These are phyloP conservation scores for Brassica balearica DNA, from an alignment of 441 rosid species.

Conservation along the genomic window DNA sequence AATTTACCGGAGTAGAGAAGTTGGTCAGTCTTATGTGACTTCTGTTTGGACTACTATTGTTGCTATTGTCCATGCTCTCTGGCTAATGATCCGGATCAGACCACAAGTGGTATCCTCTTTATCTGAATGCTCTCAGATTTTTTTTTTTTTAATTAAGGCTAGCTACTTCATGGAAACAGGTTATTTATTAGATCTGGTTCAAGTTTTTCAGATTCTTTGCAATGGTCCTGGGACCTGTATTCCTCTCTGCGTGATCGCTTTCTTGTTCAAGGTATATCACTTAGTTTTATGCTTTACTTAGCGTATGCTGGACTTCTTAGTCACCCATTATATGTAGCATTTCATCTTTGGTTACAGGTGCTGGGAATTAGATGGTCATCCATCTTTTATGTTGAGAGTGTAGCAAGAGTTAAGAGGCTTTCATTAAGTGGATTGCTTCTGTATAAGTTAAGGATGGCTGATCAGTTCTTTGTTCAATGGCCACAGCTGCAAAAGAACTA, in stretches of 20 bases:
- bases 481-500: conserved; percentile 72
- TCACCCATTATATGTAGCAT: background rate
- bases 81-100: conserved; percentile 14
- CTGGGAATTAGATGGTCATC: conserved; percentile 82
- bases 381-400: conserved; percentile 85
- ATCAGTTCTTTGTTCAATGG: conserved; percentile 94
- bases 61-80: background rate
- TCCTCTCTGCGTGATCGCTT: conserved; percentile 81
- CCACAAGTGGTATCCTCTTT: conserved; percentile 27
- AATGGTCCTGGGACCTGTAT: conserved; percentile 96
- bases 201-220: conserved; percentile 69
- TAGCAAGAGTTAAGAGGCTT: conserved; percentile 86
- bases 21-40: conserved; percentile 76
- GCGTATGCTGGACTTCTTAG: too few relatives aligned
- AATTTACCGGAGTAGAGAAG: conserved; percentile 94
- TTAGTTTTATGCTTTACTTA: too few relatives aligned
- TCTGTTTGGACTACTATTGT: conserved; percentile 14
- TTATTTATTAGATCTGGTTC: conserved; percentile 24
- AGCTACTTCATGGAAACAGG: conserved; percentile 18
- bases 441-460: conserved; percentile 78
- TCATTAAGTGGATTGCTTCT: conserved; percentile 88
- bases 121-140: conserved; percentile 14
- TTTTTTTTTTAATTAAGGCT: conserved; percentile 18
- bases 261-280: conserved; percentile 69
- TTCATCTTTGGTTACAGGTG: conserved; percentile 52